These are phyloP conservation scores for Blastocystis sp. DNA, from an alignment of 352 stramenopile genomes.

Conservation along the genomic window DNA sequence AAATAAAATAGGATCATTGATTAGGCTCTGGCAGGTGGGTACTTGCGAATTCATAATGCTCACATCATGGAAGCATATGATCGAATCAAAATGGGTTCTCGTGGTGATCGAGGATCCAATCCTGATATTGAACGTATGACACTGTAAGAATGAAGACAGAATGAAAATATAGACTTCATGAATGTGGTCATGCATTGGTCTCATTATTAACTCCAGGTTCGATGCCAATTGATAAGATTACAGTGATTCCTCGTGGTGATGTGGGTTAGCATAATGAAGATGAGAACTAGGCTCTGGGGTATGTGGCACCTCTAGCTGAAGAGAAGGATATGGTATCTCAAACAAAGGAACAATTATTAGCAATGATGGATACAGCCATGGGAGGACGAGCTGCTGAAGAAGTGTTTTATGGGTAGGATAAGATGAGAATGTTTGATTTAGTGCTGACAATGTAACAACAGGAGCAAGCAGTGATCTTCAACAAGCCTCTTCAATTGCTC, in stretches of 20 bases:
- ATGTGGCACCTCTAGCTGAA: neutral
- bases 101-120: neutral
- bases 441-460: conserved; percentile 87
- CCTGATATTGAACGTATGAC: neutral
- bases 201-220: conserved; percentile 84
- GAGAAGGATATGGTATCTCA: conserved; percentile 9
- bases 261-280: conserved; percentile 86
- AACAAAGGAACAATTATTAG: conserved; percentile 12
- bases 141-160: conserved; percentile 79
- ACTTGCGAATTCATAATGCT: conserved; percentile 81
- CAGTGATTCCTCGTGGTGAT: conserved; percentile 95
- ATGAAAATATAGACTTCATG: conserved; percentile 71
- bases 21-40: conserved; percentile 72
- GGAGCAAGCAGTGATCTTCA: conserved; percentile 86
- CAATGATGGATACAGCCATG: conserved; percentile 90
- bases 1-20: neutral
- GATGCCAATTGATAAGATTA: conserved; percentile 94
- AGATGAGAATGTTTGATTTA: conserved; percentile 73
- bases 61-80: conserved; percentile 96
- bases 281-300: neutral
- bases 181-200: conserved; percentile 92
- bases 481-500: conserved; percentile 84
- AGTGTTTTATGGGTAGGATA: conserved; percentile 68
- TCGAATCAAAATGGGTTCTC: conserved; percentile 95
- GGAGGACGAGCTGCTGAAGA: conserved; percentile 94